Evolutionary conservation across 1,139 yeast genomes (phyloP).

Genomic region (Kluyveromyces marxianus): DNA sequence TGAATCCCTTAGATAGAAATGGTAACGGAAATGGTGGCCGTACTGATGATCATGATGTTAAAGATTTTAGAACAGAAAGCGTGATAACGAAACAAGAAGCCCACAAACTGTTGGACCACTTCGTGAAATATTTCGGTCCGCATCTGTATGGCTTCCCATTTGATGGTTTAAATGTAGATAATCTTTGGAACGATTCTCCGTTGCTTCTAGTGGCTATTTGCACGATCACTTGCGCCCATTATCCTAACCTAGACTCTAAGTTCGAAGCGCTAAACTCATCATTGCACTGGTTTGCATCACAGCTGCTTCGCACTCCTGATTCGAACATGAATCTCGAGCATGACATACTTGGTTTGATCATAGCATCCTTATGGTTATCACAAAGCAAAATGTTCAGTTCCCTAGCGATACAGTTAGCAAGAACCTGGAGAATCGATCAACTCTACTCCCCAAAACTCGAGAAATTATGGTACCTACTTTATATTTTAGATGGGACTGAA

Average conservation of each 20-base stretch:
- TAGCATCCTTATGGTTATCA: conserved; percentile 66
- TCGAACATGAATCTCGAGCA: conserved; percentile 12
- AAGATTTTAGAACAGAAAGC: conserved; percentile 9
- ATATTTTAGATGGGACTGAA: conserved; percentile 63
- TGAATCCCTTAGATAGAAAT: too few relatives aligned
- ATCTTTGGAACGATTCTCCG: conserved; percentile 52
- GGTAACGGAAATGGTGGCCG: background rate
- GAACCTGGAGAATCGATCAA: conserved; percentile 42
- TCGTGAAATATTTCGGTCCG: conserved; percentile 51
- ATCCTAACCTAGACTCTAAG: conserved; percentile 34
- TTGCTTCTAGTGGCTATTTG: conserved; percentile 55
- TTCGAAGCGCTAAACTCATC: conserved; percentile 37
- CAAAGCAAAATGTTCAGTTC: conserved; percentile 62
- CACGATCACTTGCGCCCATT: conserved; percentile 58
- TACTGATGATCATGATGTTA: background rate
- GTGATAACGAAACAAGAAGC: conserved; percentile 37
- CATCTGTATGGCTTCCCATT: conserved; percentile 63
- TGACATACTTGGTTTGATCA: conserved; percentile 49
- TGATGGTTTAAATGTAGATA: conserved; percentile 42
- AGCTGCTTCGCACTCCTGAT: conserved; percentile 8
- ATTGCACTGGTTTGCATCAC: conserved; percentile 34
- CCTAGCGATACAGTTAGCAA: conserved; percentile 57
- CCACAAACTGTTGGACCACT: conserved; percentile 41
- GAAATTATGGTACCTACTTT: conserved; percentile 62
- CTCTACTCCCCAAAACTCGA: conserved; percentile 34